Conservation (phyloP, 192 early-diverging fungal genomes). For the Coemansia aciculifera region DNA sequence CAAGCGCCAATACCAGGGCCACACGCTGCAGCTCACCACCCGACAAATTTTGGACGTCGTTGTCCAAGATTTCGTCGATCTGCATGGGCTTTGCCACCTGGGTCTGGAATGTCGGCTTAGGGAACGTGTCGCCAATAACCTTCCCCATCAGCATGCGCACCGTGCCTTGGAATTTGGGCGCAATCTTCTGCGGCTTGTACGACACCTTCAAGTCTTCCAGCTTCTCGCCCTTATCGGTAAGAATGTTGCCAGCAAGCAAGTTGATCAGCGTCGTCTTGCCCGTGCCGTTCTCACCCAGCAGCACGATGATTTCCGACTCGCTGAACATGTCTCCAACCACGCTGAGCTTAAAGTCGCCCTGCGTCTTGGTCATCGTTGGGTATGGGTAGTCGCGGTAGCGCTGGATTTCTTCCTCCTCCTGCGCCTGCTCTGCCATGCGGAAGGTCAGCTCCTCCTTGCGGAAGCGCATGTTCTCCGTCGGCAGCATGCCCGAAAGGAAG, state of each 20-base stretch:
- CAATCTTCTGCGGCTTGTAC: constrained; percentile 98
- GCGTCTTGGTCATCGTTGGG: constrained; percentile 83
- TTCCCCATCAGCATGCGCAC: constrained; percentile 90
- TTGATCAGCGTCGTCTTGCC: constrained; percentile 97
- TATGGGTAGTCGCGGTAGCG: constrained; percentile 80
- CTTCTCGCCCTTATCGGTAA: constrained; percentile 73
- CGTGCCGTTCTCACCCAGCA: constrained; percentile 98
- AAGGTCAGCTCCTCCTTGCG: constrained; percentile 93
- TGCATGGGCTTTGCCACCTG: constrained; percentile 94
- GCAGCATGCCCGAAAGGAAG: constrained; percentile 95
- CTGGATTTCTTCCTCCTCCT: constrained; percentile 62
- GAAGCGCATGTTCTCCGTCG: constrained; percentile 99
- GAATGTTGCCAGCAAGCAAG: constrained; percentile 81
- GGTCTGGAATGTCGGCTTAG: constrained; percentile 94
- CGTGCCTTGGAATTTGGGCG: constrained; percentile 90
- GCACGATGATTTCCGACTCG: constrained; percentile 96
- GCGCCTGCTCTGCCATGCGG: constrained; percentile 87
- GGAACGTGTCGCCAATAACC: constrained; percentile 81
- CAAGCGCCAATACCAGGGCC: constrained; percentile 87
- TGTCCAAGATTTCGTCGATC: constrained; percentile 92
- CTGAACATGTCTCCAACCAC: constrained; percentile 84
- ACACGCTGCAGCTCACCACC: constrained; percentile 99
- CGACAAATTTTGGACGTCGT: constrained; percentile 81
- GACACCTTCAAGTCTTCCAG: constrained; percentile 82
- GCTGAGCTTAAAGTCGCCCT: constrained; percentile 79